Percentiles rank a stretch among this genome's conserved stretches.
These are phyloP conservation scores for Amanita pseudoporphyria DNA, from an alignment of 768 basidiomycete species.

Conservation along the genomic window DNA sequence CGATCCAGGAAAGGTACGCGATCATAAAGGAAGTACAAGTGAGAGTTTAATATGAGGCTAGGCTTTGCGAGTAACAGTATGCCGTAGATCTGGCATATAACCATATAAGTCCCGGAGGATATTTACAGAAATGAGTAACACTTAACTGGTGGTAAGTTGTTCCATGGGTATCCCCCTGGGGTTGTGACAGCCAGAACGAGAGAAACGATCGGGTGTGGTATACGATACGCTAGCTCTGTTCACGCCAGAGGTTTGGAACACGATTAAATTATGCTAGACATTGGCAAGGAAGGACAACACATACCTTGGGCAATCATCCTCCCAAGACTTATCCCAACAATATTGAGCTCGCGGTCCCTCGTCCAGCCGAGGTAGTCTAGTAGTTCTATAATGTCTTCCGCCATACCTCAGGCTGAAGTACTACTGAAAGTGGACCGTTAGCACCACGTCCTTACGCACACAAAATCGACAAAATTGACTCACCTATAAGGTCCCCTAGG, in stretches of 20 bases:
- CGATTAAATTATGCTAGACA: neutral
- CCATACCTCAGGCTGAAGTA: conserved; percentile 67
- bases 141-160: conserved; percentile 54
- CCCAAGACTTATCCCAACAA: conserved; percentile 70
- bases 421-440: conserved; percentile 22
- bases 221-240: conserved; percentile 64
- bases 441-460: neutral
- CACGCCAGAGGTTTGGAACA: conserved; percentile 9
- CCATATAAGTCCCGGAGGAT: neutral
- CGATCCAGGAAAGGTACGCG: too few species aligned
- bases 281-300: neutral
- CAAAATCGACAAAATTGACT: conserved; percentile 15
- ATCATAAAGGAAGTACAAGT: too few species aligned
- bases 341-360: conserved; percentile 44
- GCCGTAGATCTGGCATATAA: conserved; percentile 29
- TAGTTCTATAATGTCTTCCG: conserved; percentile 58
- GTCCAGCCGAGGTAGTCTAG: conserved; percentile 71
- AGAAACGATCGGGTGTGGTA: conserved; percentile 59
- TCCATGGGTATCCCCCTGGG: conserved; percentile 46
- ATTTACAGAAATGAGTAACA: too few species aligned
- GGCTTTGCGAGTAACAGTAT: conserved; percentile 24
- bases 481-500: conserved; percentile 75
- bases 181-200: conserved; percentile 63
- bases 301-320: conserved; percentile 80
- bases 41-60: conserved; percentile 35